Conservation (phyloP, 192 early-diverging fungal genomes). For the Haplosporangium gracile region DNA sequence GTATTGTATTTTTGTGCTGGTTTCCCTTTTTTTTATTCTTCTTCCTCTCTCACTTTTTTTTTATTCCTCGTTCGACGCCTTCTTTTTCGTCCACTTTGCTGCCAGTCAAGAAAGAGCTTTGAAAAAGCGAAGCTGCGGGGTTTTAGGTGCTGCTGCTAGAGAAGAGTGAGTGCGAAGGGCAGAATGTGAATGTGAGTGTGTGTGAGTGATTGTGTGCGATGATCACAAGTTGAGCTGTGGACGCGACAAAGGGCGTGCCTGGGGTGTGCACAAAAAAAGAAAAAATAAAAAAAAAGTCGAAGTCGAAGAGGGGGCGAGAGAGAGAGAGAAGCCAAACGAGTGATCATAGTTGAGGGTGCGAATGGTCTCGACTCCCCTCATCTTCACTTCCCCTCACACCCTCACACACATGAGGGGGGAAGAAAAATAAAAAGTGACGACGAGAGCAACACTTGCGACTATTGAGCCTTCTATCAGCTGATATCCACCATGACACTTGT, state of each 20-base stretch:
- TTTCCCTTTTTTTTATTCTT: not conserved
- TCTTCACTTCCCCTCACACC: not conserved
- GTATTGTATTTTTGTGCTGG: not conserved
- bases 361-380: not conserved
- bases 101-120: not conserved
- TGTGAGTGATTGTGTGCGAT: not conserved
- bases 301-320: not conserved
- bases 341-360: conserved; percentile 1
- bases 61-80: conserved; percentile 9
- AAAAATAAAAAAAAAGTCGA: not conserved
- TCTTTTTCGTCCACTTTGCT: conserved; percentile 3
- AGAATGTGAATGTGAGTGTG: not conserved
- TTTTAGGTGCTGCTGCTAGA: not conserved
- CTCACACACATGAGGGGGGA: not conserved
- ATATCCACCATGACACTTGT: not conserved
- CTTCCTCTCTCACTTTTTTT: not conserved
- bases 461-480: not conserved
- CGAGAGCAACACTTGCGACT: not conserved
- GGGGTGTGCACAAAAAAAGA: not conserved
- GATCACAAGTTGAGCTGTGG: not conserved
- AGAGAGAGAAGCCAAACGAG: not conserved
- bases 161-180: not conserved
- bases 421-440: not conserved
- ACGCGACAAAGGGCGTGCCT: conserved; percentile 3
- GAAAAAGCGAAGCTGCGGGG: not conserved